phyloP scores from a whole-genome alignment of 306 rosid genomes.

The Acmispon strigosus region DNA sequence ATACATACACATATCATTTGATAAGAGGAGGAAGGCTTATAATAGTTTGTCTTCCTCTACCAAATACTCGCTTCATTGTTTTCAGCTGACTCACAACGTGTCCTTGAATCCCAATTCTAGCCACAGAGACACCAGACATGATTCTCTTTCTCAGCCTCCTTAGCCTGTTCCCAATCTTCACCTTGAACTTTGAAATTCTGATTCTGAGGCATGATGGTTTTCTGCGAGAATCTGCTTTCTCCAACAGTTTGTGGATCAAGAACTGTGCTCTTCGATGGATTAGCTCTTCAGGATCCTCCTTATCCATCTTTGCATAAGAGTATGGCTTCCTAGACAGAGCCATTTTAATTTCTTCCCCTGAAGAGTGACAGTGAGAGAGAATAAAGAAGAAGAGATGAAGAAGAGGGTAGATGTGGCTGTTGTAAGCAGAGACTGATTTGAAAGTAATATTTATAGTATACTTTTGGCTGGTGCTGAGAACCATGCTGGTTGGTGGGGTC shows the following conservation, averaged over 20 bases:
- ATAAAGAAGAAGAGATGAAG: not conserved
- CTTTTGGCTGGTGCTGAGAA: constrained; percentile 20
- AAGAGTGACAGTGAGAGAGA: not conserved
- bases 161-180: constrained; percentile 68
- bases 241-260: constrained; percentile 65
- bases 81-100: constrained; percentile 41
- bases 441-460: constrained; percentile 30
- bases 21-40: constrained; percentile 37
- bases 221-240: constrained; percentile 39
- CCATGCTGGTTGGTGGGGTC: constrained; percentile 17
- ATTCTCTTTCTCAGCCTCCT: constrained; percentile 59
- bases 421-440: not conserved
- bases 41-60: constrained; percentile 28
- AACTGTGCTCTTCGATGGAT: constrained; percentile 67
- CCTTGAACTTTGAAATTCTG: constrained; percentile 59
- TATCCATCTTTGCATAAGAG: constrained; percentile 57
- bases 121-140: constrained; percentile 27
- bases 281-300: constrained; percentile 70
- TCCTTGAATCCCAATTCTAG: constrained; percentile 42
- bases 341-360: constrained; percentile 23
- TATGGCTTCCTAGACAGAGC: constrained; percentile 18
- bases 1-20: not conserved
- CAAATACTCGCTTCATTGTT: constrained; percentile 47
- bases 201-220: constrained; percentile 44
- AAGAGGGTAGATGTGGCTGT: not conserved